Conservation (phyloP, 1,284 basidiomycete species). For the Bjerkandera adusta region DNA sequence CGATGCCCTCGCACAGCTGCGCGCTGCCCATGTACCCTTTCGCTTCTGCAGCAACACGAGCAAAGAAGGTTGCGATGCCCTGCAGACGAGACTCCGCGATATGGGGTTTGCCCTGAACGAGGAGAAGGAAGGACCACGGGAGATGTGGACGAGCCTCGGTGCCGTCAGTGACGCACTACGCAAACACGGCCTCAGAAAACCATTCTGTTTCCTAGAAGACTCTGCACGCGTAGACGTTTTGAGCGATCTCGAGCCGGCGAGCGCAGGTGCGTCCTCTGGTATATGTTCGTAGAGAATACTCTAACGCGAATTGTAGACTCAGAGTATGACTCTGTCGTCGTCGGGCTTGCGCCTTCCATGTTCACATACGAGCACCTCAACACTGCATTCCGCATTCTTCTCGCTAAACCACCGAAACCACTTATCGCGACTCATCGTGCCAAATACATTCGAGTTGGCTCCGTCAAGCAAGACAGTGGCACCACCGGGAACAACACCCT, state of each 20-base stretch:
- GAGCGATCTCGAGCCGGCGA: conserved; percentile 19
- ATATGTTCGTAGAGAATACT: not conserved
- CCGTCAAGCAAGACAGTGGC: conserved; percentile 29
- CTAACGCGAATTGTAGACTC: conserved; percentile 8
- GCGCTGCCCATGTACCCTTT: conserved; percentile 45
- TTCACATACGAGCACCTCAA: conserved; percentile 61
- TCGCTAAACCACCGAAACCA: conserved; percentile 29
- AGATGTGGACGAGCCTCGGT: conserved; percentile 64
- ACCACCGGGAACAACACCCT: conserved; percentile 41
- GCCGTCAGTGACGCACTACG: conserved; percentile 51
- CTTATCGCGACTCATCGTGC: conserved; percentile 61
- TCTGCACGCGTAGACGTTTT: conserved; percentile 56
- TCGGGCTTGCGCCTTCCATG: conserved; percentile 56
- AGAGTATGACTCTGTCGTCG: conserved; percentile 60
- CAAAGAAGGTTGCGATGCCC: conserved; percentile 49
- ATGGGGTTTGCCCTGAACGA: conserved; percentile 50
- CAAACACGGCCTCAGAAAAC: conserved; percentile 41
- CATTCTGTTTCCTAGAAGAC: conserved; percentile 57
- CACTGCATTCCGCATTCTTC: conserved; percentile 63
- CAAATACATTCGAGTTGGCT: conserved; percentile 36
- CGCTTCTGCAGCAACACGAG: conserved; percentile 63
- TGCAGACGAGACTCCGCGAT: conserved; percentile 39
- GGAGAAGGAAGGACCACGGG: conserved; percentile 24
- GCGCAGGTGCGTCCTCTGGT: not conserved
- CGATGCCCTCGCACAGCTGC: conserved; percentile 47